Base-by-base conservation (phyloP, 2,329 filamentous ascomycete genomes). In the Drechmeria coniospora region DNA sequence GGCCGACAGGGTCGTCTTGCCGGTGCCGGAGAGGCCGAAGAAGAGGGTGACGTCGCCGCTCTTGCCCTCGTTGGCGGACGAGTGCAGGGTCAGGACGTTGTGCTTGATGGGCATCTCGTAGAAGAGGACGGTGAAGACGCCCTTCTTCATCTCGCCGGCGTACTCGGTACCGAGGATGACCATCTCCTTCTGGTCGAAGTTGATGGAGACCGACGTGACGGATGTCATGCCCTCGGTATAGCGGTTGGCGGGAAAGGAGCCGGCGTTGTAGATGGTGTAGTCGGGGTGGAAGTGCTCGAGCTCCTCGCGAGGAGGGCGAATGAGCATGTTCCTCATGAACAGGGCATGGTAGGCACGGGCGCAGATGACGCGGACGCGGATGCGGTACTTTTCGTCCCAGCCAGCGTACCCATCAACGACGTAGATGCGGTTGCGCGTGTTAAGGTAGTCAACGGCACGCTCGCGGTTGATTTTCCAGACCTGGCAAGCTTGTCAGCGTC, bases 291-390 rank as follows among this genome's bases (percentile, higher is more conserved):
- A 98, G 62, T 83, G 74, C 65, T 93, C 79, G 30, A 98, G 77
- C 67, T 98, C 86, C 61, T 92, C 81, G 38, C 72, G 73, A 29
- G 76, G 67, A 38, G 90, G 90, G 45, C 90, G 80, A 66, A 98
- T 98, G 52, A 98, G 79, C 90, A 98, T 98, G 71, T 98, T 98
- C 53, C 86, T 82, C 90, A 98, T 98, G 75, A 98, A 98, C 40
- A 98, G 74, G 37, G 90, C 90, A 71, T 98, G 90, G 71, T 98
- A 98, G 59, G 90, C 90, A 54, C 90, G 86, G 42, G 90, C 90
- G 64, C 90, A 98, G 52, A 98, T 86, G 40, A 98, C 87, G 50
- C 90, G 86, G 47, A 98, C 90, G 49, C 77, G 81, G 63, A 98
- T 95, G 43, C 86, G 74, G 69, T 98, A 98, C 57, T 90, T 86